A percentile compares a stretch with the other conserved stretches of the same genome.
These are phyloP conservation scores for Goffeauzyma gilvescens DNA, from an alignment of 768 basidiomycete genomes.

Conservation along the genomic window DNA sequence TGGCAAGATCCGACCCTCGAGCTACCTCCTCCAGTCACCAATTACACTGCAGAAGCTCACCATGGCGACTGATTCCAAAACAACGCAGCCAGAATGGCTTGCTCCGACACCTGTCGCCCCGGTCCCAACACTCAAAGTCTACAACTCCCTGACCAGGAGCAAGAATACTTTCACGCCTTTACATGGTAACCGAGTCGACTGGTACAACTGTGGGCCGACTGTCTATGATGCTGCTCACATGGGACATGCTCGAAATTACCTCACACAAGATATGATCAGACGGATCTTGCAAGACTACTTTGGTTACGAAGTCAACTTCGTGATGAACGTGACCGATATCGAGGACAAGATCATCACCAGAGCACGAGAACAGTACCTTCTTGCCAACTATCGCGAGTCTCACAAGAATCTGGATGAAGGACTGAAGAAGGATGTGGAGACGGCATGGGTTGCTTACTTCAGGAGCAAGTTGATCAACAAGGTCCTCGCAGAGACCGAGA, in stretches of 20 bases:
- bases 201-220: constrained; percentile 98
- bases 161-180: constrained; percentile 67
- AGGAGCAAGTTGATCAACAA: constrained; percentile 46
- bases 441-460: constrained; percentile 47
- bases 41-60: no score
- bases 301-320: constrained; percentile 91
- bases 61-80: constrained; percentile 7
- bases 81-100: constrained; percentile 38
- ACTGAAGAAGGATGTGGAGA: constrained; percentile 42
- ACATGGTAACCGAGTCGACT: constrained; percentile 37
- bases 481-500: constrained; percentile 41
- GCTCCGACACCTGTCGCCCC: constrained; percentile 41
- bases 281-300: constrained; percentile 89
- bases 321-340: constrained; percentile 98
- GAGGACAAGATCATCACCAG: constrained; percentile 98
- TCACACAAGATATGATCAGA: constrained; percentile 78
- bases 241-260: constrained; percentile 97
- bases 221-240: constrained; percentile 97
- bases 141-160: constrained; percentile 76
- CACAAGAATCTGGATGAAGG: constrained; percentile 38
- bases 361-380: constrained; percentile 44
- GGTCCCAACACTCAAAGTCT: constrained; percentile 43
- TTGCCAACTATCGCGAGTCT: constrained; percentile 27
- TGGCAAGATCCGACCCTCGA: no score
- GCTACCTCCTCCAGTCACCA: no score